A percentile compares a stretch with the other conserved stretches of the same genome.
Conservation (phyloP, 2,329 filamentous ascomycete species). For the Coleophoma eucalyptorum region DNA sequence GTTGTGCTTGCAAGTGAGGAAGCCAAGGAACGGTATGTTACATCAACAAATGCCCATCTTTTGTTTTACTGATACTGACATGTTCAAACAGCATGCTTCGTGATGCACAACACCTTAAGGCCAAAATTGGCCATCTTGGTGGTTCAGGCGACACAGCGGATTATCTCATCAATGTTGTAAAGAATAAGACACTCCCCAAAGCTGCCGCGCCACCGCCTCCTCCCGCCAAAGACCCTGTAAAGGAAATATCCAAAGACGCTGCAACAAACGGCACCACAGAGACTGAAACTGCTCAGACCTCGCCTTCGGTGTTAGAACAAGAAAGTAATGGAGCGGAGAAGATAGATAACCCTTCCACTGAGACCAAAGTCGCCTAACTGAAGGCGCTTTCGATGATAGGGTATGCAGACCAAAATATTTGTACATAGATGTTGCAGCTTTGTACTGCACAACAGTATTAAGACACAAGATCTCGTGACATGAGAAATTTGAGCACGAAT, state of each 20-base stretch:
- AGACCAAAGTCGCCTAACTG: too few relatives aligned
- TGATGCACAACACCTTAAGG: slow-evolving; percentile 61
- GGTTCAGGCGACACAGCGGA: slow-evolving; percentile 68
- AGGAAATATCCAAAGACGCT: neutral
- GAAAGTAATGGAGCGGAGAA: too few relatives aligned
- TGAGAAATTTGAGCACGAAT: too few relatives aligned
- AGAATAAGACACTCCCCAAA: slow-evolving; percentile 45
- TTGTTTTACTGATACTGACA: slow-evolving; percentile 1
- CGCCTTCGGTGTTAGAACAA: too few relatives aligned
- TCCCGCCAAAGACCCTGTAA: neutral
- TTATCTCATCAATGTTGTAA: slow-evolving; percentile 60
- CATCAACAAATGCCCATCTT: slow-evolving; percentile 2
- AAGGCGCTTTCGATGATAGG: too few relatives aligned
- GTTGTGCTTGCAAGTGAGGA: slow-evolving; percentile 52
- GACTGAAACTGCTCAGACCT: neutral
- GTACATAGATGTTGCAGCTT: too few relatives aligned
- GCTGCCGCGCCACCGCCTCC: neutral
- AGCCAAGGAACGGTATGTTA: slow-evolving; percentile 57
- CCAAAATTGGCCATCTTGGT: slow-evolving; percentile 58
- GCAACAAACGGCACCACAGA: neutral
- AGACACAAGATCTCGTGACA: too few relatives aligned
- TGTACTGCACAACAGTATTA: too few relatives aligned
- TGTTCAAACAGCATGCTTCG: slow-evolving; percentile 48
- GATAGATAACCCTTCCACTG: too few relatives aligned
- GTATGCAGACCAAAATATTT: too few relatives aligned